Conservation (phyloP, 371 early-diverging fungal species). For the Lichtheimia hyalospora region DNA sequence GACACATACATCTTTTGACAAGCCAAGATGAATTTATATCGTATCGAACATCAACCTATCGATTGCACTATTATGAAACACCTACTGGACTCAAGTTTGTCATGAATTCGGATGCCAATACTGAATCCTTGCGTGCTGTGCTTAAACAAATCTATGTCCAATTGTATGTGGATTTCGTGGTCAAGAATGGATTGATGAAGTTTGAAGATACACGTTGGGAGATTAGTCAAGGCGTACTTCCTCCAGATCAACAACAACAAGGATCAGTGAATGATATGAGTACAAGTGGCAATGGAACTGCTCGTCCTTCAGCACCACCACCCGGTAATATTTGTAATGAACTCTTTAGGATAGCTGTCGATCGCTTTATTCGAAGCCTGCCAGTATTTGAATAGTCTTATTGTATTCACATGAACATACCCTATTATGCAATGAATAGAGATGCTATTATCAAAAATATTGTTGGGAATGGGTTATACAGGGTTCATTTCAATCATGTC, state of each 20-base stretch:
- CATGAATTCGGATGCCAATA: conserved; percentile 78
- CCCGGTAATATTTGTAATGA: conserved; percentile 70
- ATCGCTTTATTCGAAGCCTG: conserved; percentile 66
- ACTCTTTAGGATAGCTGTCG: conserved; percentile 67
- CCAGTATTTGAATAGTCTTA: conserved; percentile 49
- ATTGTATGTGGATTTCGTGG: conserved; percentile 90
- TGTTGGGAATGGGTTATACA: too few species aligned
- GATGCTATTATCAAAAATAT: too few species aligned
- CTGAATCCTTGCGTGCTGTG: conserved; percentile 64
- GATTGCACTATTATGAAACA: conserved; percentile 89
- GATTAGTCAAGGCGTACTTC: conserved; percentile 41
- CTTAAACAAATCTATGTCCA: conserved; percentile 82
- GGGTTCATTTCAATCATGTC: too few species aligned
- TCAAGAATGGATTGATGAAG: conserved; percentile 74
- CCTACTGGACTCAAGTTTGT: conserved; percentile 87
- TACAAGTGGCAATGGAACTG: conserved; percentile 9
- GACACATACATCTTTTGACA: background rate
- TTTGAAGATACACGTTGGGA: conserved; percentile 59
- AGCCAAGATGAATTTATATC: conserved; percentile 77
- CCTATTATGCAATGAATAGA: too few species aligned
- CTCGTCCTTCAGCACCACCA: conserved; percentile 24
- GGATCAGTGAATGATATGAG: conserved; percentile 3
- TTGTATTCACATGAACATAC: too few species aligned
- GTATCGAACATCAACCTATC: conserved; percentile 82
- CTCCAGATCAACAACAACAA: conserved; percentile 12